phyloP scores from a whole-genome alignment of 2,329 filamentous ascomycete genomes.

The Akanthomyces uredinophilus region DNA sequence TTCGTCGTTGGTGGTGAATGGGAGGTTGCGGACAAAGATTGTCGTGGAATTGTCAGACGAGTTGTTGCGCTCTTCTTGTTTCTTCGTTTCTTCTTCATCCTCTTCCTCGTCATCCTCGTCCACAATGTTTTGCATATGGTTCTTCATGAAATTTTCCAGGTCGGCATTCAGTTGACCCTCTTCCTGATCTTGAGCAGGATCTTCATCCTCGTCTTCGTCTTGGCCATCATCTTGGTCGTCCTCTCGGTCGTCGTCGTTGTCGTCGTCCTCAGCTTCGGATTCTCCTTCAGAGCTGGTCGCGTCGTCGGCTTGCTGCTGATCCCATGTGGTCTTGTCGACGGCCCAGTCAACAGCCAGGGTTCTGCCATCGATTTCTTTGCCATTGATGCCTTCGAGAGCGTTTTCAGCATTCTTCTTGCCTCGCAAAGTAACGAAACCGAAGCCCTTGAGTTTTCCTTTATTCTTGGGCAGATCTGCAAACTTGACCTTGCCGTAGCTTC shows the following conservation, averaged over 20 bases:
- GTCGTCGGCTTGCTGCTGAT: slow-evolving; percentile 51
- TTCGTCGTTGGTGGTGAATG: slow-evolving; percentile 81
- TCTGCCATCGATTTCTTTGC: slow-evolving; percentile 82
- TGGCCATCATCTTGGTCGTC: slow-evolving; percentile 24
- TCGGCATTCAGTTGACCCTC: slow-evolving; percentile 40
- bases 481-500: slow-evolving; percentile 87
- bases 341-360: slow-evolving; percentile 94
- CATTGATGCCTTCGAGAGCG: slow-evolving; percentile 79
- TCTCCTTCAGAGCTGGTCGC: too few species aligned
- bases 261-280: slow-evolving; percentile 24
- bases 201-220: slow-evolving; percentile 23
- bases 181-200: slow-evolving; percentile 31
- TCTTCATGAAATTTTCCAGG: slow-evolving; percentile 53
- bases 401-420: slow-evolving; percentile 88
- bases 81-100: slow-evolving; percentile 36
- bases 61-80: slow-evolving; percentile 8
- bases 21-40: slow-evolving; percentile 88
- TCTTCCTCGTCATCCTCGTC: slow-evolving; percentile 51
- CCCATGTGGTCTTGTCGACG: slow-evolving; percentile 84
- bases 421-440: slow-evolving; percentile 86
- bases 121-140: slow-evolving; percentile 52
- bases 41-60: slow-evolving; percentile 66
- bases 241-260: slow-evolving; percentile 23
- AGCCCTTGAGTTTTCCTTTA: slow-evolving; percentile 72
- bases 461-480: slow-evolving; percentile 77